Evolutionary conservation across 352 stramenopile genomes (phyloP), one percentile per base, ranked within the genome.

Genomic region (Globisporangium rhizosaccharum): DNA sequence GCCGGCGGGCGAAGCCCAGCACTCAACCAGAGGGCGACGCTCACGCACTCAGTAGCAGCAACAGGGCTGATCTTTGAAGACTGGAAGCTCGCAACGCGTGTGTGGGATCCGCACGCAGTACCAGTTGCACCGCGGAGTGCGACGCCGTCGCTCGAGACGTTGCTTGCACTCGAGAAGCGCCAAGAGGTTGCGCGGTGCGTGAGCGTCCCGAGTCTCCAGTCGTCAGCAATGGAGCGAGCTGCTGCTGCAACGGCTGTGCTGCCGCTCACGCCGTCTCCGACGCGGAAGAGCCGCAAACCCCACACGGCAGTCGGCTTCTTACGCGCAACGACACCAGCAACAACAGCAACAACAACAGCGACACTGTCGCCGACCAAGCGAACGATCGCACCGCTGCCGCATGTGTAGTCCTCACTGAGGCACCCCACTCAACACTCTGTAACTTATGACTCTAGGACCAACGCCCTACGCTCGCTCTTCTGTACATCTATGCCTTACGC

Each of bases 161-260:
- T 85, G 7, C 45, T 57, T 8, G 39, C 44, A 5, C 54, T 59
- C 2, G 62, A 76, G 30, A 58, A 54, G 26, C 60, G 65, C 2
- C 63, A 78, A 18, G 73, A 87, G 44, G 73, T 89, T 28, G 47
- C 59, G 10, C 72, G 75, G 6, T 87, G 76, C 33, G 62, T 82
- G 17, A 86, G 73, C 17, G 79, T 89, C 18, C 79, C 79, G 39
- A 76, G 65, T 48, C 64, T 89, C 18, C 67, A 78, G 6, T 76
- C 75, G 1, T 82, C 75, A 15, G 68, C 76, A 0, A 87, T 89
- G 79, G 76, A 89, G 44, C 66, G 69, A 37, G 76, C 73, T 18
- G 17, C 62, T 1, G 66, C 68, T 14, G 64, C 71, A 7, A 44
- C 52, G 2, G 37, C 56, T 5, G 14, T 26, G 20, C 44, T 53